Base-by-base conservation (phyloP, 352 stramenopile genomes). In the Phytopythium litorale region DNA sequence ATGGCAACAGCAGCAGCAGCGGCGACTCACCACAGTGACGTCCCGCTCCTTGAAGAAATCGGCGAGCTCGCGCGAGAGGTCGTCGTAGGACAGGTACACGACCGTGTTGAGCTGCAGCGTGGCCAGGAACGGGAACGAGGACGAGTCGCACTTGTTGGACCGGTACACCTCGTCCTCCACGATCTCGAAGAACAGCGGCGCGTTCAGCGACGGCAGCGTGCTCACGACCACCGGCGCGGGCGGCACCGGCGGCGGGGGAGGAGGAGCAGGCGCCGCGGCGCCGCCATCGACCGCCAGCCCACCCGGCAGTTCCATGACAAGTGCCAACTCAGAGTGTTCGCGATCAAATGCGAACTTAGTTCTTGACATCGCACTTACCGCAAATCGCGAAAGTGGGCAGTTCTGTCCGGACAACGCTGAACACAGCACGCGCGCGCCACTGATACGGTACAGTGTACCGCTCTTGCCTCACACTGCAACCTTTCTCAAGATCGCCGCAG, bases 131-230 rank as follows among this genome's bases (percentile, higher is more conserved):
- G 87, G 78, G 70, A 95, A 92, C 21, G 82, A 91, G 32, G 83
- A 91, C 57, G 80, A 71, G 63, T 95, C 86, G 71, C 83, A 95
- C 62, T 92, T 95, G 79, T 95, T 95, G 62, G 80, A 91, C 45
- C 81, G 79, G 52, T 89, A 95, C 19, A 95, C 86, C 53, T 87
- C 75, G 62, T 91, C 78, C 65, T 93, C 86, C 49, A 95, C 86
- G 62, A 95, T 92, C 71, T 92, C 86, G 62, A 93, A 95, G 78
- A 89, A 95, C 60, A 90, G 71, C 62, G 86, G 86, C 56, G 86
- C 84, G 65, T 93, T 95, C 64, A 92, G 69, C 30, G 83, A 89
- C 56, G 83, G 82, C 60, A 93, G 72, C 64, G 79, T 84, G 35
- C 66, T 72, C 43, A 87, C 81, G 43, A 78, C 64, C 28, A 73